A percentile compares a stretch with the other conserved stretches of the same genome.
Evolutionary conservation across 495 filamentous ascomycete genomes (phyloP).

Genomic region (Acidiella bohemica): DNA sequence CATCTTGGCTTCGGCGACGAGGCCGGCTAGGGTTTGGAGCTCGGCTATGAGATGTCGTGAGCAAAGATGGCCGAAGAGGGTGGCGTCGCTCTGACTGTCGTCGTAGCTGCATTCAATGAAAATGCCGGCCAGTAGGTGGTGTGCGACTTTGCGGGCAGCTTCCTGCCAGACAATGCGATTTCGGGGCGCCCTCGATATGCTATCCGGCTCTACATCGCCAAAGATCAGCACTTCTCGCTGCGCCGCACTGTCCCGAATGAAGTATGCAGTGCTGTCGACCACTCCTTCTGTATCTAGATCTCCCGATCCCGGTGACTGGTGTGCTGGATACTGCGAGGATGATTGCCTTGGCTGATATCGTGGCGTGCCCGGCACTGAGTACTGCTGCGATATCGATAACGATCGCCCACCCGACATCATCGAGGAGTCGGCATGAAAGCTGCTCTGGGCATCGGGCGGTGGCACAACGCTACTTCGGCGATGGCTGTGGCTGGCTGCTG

Average conservation of each 20-base stretch:
- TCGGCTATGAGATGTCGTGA: conserved; percentile 71
- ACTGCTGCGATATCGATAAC: conserved; percentile 5
- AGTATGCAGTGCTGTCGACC: conserved; percentile 75
- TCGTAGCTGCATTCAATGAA: conserved; percentile 95
- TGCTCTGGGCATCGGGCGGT: too few relatives aligned
- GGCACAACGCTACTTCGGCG: conserved; percentile 24
- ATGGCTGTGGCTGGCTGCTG: conserved; percentile 27
- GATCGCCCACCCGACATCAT: conserved; percentile 10
- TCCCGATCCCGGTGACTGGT: conserved; percentile 8
- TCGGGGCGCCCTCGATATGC: conserved; percentile 63
- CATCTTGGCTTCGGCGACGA: conserved; percentile 40
- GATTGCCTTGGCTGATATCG: conserved; percentile 8
- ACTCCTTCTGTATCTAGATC: conserved; percentile 19
- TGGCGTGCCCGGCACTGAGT: conserved; percentile 21
- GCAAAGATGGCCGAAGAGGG: conserved; percentile 76
- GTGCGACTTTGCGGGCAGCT: conserved; percentile 67
- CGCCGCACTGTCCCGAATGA: conserved; percentile 54
- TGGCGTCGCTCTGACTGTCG: conserved; percentile 55
- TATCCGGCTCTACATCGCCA: conserved; percentile 89
- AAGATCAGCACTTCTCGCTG: conserved; percentile 71
- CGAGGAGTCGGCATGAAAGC: too few relatives aligned
- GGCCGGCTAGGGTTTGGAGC: conserved; percentile 52
- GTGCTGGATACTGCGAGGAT: conserved; percentile 6
- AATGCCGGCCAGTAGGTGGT: conserved; percentile 56
- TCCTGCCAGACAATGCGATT: conserved; percentile 69